phyloP scores from a whole-genome alignment of 2,329 filamentous ascomycete species.

The Xylogone sp. region DNA sequence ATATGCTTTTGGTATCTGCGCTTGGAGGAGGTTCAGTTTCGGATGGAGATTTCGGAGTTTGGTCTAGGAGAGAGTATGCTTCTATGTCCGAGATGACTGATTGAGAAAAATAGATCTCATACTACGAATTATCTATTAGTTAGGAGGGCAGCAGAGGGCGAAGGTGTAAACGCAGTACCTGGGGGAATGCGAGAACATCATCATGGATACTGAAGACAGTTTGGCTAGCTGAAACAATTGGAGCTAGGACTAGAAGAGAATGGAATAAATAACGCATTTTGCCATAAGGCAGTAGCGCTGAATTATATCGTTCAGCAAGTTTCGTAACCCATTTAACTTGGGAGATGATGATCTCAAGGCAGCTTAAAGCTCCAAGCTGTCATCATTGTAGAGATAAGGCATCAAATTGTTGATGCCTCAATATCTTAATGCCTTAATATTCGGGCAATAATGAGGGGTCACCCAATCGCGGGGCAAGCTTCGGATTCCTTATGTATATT shows the following conservation, averaged over 20 bases:
- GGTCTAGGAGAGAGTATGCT: constrained; percentile 44
- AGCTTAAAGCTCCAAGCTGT: too few species aligned
- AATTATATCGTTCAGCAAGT: neutral
- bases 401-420: too few species aligned
- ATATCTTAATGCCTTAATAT: too few species aligned
- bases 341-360: too few species aligned
- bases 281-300: constrained; percentile 24
- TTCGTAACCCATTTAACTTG: too few species aligned
- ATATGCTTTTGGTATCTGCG: constrained; percentile 20
- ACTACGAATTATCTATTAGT: constrained; percentile 39
- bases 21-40: constrained; percentile 11
- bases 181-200: constrained; percentile 68
- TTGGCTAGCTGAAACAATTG: constrained; percentile 45
- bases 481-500: too few species aligned
- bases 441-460: too few species aligned
- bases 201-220: constrained; percentile 67
- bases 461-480: too few species aligned
- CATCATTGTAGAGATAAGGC: too few species aligned
- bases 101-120: constrained; percentile 60
- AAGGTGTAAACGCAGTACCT: constrained; percentile 41
- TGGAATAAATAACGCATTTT: constrained; percentile 25
- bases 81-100: constrained; percentile 55
- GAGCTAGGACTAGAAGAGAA: constrained; percentile 21
- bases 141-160: too few species aligned
- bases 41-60: constrained; percentile 19